Conservation (phyloP, 129 eudicot species). For the Heracleum sosnowskyi region DNA sequence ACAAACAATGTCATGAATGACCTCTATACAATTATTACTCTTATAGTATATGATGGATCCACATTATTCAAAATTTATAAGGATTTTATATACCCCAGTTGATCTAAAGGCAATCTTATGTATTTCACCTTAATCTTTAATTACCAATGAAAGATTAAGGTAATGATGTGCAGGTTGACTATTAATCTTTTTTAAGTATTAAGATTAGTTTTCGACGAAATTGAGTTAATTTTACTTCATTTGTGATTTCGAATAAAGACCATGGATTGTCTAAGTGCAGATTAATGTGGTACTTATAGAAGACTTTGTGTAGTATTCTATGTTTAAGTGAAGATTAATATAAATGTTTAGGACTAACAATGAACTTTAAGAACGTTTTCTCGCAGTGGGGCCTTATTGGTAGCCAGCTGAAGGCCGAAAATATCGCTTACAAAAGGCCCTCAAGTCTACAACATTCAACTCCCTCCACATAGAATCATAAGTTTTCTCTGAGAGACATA, state of each 20-base stretch:
- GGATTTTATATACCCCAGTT: not conserved
- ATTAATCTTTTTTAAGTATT: not conserved
- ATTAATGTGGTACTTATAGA: not conserved
- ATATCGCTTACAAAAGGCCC: slow-evolving; percentile 36
- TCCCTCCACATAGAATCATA: slow-evolving; percentile 15
- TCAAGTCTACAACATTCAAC: slow-evolving; percentile 9
- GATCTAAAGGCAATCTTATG: not conserved
- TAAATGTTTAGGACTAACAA: not conserved
- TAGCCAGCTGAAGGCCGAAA: slow-evolving; percentile 49
- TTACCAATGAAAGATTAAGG: not conserved
- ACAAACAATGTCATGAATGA: not conserved
- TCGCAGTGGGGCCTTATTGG: slow-evolving; percentile 23
- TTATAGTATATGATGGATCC: slow-evolving; percentile 3
- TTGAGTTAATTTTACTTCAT: not conserved
- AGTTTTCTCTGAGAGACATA: slow-evolving; percentile 28
- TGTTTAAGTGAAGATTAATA: not conserved
- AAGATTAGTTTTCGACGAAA: not conserved
- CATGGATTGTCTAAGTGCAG: not conserved
- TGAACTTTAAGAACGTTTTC: not conserved
- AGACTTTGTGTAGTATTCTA: not conserved
- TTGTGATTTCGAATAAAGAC: not conserved
- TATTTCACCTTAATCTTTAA: not conserved
- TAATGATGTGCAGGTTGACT: not conserved
- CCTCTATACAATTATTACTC: not conserved
- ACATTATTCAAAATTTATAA: not conserved